These are phyloP conservation scores for Wickerhamomyces bovis DNA, from an alignment of 805 yeast species.

Conservation along the genomic window DNA sequence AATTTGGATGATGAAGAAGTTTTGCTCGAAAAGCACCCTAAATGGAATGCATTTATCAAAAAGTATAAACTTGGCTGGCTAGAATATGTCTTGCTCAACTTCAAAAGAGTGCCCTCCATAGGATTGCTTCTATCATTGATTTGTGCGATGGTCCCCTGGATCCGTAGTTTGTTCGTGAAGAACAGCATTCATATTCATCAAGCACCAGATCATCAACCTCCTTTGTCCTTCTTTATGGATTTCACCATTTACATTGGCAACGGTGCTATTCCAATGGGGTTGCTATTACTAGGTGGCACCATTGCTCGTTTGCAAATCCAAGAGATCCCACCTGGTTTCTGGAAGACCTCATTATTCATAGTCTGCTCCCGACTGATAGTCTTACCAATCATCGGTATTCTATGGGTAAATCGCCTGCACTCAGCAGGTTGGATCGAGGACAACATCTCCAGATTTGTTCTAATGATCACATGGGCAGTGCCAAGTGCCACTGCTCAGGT, in stretches of 20 bases:
- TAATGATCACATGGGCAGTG: conserved; percentile 67
- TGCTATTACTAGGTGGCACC: conserved; percentile 80
- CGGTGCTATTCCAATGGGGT: conserved; percentile 86
- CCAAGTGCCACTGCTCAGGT: conserved; percentile 89
- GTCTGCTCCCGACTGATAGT: conserved; percentile 54
- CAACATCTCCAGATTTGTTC: conserved; percentile 60
- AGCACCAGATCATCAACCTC: conserved; percentile 86
- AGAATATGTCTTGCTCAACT: conserved; percentile 39
- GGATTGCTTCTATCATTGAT: conserved; percentile 60
- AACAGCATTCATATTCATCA: conserved; percentile 45
- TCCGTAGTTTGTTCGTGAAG: conserved; percentile 59
- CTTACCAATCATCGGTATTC: conserved; percentile 74
- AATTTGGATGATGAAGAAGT: neutral
- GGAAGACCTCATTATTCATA: conserved; percentile 57
- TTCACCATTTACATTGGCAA: conserved; percentile 72
- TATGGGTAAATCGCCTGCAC: conserved; percentile 56
- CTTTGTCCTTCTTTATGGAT: conserved; percentile 81
- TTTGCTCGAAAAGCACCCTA: conserved; percentile 2
- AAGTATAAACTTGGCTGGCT: conserved; percentile 28
- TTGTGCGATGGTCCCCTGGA: conserved; percentile 83
- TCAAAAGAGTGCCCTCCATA: conserved; percentile 65
- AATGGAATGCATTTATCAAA: conserved; percentile 19
- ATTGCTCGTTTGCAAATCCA: conserved; percentile 65
- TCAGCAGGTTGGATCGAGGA: conserved; percentile 57
- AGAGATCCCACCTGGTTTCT: conserved; percentile 61